Evolutionary conservation across 352 stramenopile species (phyloP).

Genomic region (Globisporangium yorkense): DNA sequence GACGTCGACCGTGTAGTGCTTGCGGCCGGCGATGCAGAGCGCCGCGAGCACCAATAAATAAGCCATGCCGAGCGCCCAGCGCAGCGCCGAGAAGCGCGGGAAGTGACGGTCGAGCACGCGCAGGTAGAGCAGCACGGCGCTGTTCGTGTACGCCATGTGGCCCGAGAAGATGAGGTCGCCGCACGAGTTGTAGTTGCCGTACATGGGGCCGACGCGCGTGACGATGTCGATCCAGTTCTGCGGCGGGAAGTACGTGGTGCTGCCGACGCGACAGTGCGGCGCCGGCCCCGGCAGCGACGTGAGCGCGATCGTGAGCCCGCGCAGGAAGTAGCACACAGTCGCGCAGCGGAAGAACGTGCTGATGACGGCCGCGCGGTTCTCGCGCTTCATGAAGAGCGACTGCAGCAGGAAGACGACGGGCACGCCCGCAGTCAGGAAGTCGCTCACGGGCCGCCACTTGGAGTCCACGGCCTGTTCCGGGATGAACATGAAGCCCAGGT

Average conservation of each 20-base stretch:
- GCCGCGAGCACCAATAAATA: constrained; percentile 46
- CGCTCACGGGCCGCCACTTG: constrained; percentile 53
- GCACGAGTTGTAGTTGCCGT: constrained; percentile 73
- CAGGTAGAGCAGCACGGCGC: constrained; percentile 60
- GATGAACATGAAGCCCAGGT: constrained; percentile 73
- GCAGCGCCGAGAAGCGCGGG: constrained; percentile 33
- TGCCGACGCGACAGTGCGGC: constrained; percentile 51
- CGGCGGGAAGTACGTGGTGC: constrained; percentile 50
- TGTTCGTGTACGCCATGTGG: constrained; percentile 70
- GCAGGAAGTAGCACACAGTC: constrained; percentile 68
- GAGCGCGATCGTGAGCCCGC: constrained; percentile 56
- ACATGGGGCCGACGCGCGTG: constrained; percentile 61
- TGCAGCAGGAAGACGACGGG: constrained; percentile 58
- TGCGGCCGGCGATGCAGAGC: constrained; percentile 59
- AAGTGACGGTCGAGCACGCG: constrained; percentile 57
- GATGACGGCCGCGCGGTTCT: constrained; percentile 43
- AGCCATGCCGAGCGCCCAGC: constrained; percentile 42
- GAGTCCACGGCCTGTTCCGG: constrained; percentile 54
- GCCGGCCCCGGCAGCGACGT: constrained; percentile 67
- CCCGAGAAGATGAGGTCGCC: constrained; percentile 76
- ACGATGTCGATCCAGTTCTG: constrained; percentile 69
- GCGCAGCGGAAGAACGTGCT: constrained; percentile 62
- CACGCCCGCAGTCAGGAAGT: constrained; percentile 54
- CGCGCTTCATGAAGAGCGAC: constrained; percentile 38
- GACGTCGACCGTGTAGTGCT: constrained; percentile 79